Evolutionary conservation across 2,329 filamentous ascomycete species (phyloP).

Genomic region (Colletotrichum noveboracense): DNA sequence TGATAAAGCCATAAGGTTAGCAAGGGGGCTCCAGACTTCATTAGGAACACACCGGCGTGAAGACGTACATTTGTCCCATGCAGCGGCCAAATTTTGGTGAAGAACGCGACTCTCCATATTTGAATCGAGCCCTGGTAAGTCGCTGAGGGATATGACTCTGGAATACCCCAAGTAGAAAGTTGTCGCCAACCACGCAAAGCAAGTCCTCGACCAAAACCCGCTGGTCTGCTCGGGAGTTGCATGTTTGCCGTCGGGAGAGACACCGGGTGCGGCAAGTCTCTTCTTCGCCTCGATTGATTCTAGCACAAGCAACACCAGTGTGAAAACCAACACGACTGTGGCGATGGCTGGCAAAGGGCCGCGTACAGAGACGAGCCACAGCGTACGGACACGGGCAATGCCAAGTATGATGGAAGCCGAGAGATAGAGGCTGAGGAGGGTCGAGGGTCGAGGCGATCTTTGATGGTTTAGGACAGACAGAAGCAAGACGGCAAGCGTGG

Average conservation of each 20-base stretch:
- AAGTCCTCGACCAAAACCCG: conserved; percentile 7
- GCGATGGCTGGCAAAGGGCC: not conserved
- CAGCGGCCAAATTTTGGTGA: not conserved
- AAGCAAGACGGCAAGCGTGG: conserved; percentile 10
- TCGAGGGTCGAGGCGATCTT: conserved; percentile 27
- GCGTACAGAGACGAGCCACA: not conserved
- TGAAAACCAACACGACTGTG: not conserved
- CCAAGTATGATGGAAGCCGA: conserved; percentile 21
- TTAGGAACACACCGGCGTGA: no score
- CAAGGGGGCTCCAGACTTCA: no score
- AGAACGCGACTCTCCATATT: not conserved
- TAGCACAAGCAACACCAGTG: not conserved
- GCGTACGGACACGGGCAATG: not conserved
- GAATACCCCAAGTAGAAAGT: not conserved
- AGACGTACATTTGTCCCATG: conserved; percentile 24
- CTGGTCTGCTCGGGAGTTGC: not conserved
- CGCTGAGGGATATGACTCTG: not conserved
- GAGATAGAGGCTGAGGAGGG: conserved; percentile 27
- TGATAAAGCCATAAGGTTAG: not conserved
- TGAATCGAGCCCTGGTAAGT: not conserved
- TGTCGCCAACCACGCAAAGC: not conserved
- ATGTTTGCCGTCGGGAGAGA: not conserved
- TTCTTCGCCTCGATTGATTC: not conserved
- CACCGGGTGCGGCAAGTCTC: not conserved
- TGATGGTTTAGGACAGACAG: conserved; percentile 26